These are phyloP conservation scores for Diplocarpon rosae DNA, from an alignment of 2,329 filamentous ascomycete species.

Conservation along the genomic window DNA sequence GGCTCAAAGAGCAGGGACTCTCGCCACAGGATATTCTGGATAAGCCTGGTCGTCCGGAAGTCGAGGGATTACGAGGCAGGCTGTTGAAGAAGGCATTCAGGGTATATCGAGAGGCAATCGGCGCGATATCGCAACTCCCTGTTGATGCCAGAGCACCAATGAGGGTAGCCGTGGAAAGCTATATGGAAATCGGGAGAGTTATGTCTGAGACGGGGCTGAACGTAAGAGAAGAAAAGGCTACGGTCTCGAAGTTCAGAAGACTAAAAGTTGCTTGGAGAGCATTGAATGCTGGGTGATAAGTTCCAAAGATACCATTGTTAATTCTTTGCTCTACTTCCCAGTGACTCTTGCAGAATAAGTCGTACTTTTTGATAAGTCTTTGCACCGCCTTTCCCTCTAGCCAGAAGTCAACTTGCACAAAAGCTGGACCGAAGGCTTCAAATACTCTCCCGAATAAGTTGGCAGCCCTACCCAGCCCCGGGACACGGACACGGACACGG, in stretches of 20 bases:
- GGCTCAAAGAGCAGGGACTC: slow-evolving; percentile 48
- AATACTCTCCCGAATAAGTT: no score
- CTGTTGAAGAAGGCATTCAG: slow-evolving; percentile 50
- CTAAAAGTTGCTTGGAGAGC: slow-evolving; percentile 48
- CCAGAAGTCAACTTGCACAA: no score
- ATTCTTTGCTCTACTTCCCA: no score
- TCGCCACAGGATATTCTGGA: slow-evolving; percentile 43
- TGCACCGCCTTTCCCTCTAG: no score
- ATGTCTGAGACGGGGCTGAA: slow-evolving; percentile 33
- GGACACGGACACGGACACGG: no score
- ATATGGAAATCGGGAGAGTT: slow-evolving; percentile 65
- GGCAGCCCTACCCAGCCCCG: no score
- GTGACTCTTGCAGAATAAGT: no score
- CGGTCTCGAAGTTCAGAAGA: slow-evolving; percentile 35
- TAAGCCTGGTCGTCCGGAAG: slow-evolving; percentile 34
- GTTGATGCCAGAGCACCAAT: slow-evolving; percentile 49
- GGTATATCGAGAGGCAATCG: slow-evolving; percentile 43
- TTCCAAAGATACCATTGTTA: not conserved
- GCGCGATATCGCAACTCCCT: slow-evolving; percentile 51
- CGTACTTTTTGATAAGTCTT: not conserved
- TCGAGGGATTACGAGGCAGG: slow-evolving; percentile 39
- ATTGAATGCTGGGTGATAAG: slow-evolving; percentile 27
- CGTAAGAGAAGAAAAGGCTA: slow-evolving; percentile 33
- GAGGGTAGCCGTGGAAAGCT: slow-evolving; percentile 60
- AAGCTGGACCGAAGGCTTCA: no score